Evolutionary conservation across 768 basidiomycete genomes (phyloP), one percentile per base, ranked within the genome.

Genomic region (Exidia glandulosa): DNA sequence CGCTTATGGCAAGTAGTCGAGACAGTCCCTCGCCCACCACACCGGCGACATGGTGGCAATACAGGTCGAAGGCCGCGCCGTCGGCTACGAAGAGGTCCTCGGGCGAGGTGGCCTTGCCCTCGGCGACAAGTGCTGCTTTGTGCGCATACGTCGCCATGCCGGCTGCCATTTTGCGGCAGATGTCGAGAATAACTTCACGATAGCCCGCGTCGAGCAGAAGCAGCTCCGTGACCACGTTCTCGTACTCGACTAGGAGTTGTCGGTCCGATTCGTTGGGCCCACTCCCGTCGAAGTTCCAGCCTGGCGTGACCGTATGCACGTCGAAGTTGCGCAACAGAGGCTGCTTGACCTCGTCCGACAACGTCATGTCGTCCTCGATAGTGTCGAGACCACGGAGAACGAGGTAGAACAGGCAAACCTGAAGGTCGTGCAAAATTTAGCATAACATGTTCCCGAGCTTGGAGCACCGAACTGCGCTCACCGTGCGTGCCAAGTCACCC

Each of bases 41-140:
- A 2, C 95, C 95, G 0, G 95, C 95, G 65, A 98, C 95, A 69
- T 94, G 97, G 72, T 99, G 95, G 70, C 95, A 99, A 73, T 99
- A 99, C 13, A 99, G 81, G 71, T 97, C 92, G 75, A 94, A 99
- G 65, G 96, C 93, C 36, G 83, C 77, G 58, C 50, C 50, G 50
- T 54, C 50, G 27, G 25, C 25, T 7, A 54, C 10, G 50, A 54
- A 54, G 27, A 93, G 73, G 6, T 87, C 84, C 50, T 83, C 80
- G 59, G 96, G 79, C 67, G 87, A 86, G 63, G 84, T 63, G 0
- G 83, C 83, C 57, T 84, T 85, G 57, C 72, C 72, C 32, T 72
- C 70, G 34, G 64, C 63, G 0, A 83, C 83, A 4, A 85, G 77
- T 4, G 86, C 86, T 4, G 90, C 86, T 64, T 85, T 84, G 72